Conservation (phyloP, 495 filamentous ascomycete species). For the Hypoxylon fragiforme region DNA sequence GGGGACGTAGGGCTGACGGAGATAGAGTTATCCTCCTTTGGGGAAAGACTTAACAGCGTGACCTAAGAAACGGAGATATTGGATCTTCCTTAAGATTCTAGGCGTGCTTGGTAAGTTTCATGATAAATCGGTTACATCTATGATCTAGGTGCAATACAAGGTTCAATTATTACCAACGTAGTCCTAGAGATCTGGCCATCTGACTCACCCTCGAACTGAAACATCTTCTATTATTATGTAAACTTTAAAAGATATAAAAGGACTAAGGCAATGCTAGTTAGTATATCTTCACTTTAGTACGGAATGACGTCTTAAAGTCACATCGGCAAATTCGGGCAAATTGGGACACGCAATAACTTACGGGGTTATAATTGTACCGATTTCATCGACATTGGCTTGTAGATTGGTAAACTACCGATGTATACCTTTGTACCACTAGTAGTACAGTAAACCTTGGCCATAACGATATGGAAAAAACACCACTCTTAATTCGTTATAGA, state of each 20-base stretch:
- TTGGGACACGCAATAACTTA: not conserved
- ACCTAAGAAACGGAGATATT: slow-evolving; percentile 6
- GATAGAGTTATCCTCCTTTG: slow-evolving; percentile 4
- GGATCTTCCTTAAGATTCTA: too few relatives aligned
- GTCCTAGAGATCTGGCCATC: too few relatives aligned
- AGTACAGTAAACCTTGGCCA: too few relatives aligned
- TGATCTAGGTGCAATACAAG: too few relatives aligned
- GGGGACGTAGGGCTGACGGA: slow-evolving; percentile 10
- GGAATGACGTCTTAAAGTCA: slow-evolving; percentile 21
- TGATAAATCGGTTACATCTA: too few relatives aligned
- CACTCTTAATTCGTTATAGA: too few relatives aligned
- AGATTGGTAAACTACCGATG: slow-evolving; percentile 26
- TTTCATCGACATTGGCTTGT: too few relatives aligned
- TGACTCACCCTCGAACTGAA: too few relatives aligned
- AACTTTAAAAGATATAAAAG: not conserved
- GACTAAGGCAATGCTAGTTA: slow-evolving; percentile 2
- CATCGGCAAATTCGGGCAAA: not conserved
- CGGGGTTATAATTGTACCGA: slow-evolving; percentile 26
- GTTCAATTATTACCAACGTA: too few relatives aligned
- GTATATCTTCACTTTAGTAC: slow-evolving; percentile 25
- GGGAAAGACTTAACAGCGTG: not conserved
- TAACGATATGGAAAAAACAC: too few relatives aligned
- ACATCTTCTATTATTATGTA: not conserved
- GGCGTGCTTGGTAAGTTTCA: too few relatives aligned
- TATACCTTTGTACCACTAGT: too few relatives aligned